phyloP scores from a whole-genome alignment of 305 asterid species.

The Withania somnifera region DNA sequence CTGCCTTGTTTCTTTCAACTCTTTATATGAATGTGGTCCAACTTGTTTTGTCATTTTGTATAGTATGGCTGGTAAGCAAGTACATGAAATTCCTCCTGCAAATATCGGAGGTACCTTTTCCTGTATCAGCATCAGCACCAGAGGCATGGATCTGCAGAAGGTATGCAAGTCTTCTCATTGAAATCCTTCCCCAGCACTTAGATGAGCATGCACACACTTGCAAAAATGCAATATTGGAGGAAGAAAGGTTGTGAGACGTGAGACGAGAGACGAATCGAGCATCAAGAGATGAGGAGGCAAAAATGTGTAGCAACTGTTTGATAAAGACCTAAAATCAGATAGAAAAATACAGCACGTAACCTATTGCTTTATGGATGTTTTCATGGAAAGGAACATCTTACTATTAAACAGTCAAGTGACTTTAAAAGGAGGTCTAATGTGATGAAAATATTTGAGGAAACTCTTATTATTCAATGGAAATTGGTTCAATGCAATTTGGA shows the following conservation, averaged over 20 bases:
- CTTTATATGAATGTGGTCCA: not conserved
- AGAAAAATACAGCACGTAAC: not conserved
- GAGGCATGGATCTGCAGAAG: constrained; percentile 92
- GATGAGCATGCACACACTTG: not conserved
- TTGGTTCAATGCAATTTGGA: not conserved
- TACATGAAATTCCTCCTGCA: constrained; percentile 75
- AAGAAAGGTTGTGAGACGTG: not conserved
- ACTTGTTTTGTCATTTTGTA: constrained; percentile 9
- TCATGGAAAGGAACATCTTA: not conserved
- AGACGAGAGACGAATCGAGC: not conserved
- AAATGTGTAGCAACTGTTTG: not conserved
- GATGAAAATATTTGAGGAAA: not conserved
- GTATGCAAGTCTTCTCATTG: constrained; percentile 26
- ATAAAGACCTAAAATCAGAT: not conserved
- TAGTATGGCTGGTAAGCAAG: constrained; percentile 98
- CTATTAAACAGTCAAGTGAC: not conserved
- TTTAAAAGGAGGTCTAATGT: not conserved
- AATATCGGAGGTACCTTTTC: constrained; percentile 76
- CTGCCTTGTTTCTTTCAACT: constrained; percentile 1
- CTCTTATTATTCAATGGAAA: not conserved
- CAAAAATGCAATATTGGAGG: not conserved
- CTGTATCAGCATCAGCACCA: constrained; percentile 77
- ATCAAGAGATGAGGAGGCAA: not conserved
- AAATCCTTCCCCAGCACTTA: not conserved
- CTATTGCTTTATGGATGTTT: not conserved